phyloP scores from a whole-genome alignment of 2,329 filamentous ascomycete species.

The Ceratocystis colombiana region DNA sequence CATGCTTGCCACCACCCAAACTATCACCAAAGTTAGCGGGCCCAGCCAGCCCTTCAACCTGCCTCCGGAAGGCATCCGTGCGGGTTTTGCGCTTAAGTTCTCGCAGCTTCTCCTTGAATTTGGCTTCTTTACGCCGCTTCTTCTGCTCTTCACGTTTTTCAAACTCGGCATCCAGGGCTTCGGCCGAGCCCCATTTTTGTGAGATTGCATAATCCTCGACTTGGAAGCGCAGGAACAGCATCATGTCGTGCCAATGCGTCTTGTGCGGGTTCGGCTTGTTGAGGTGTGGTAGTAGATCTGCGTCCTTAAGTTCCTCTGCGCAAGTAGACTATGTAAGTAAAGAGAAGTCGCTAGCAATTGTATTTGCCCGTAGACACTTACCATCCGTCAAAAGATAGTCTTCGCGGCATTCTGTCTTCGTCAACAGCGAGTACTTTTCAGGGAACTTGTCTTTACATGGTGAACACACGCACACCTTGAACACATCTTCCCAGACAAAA shows the following conservation, averaged over 20 bases:
- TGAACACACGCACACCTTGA: conserved; percentile 64
- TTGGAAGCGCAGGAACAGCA: conserved; percentile 86
- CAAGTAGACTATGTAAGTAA: conserved; percentile 14
- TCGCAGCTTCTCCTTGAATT: conserved; percentile 79
- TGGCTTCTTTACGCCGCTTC: conserved; percentile 77
- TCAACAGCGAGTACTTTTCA: conserved; percentile 89
- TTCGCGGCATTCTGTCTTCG: conserved; percentile 91
- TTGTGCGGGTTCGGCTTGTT: conserved; percentile 91
- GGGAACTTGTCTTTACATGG: conserved; percentile 80
- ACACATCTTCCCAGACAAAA: conserved; percentile 85
- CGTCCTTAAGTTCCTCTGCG: conserved; percentile 77
- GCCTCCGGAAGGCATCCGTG: conserved; percentile 77
- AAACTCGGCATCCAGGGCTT: conserved; percentile 81
- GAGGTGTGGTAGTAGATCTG: conserved; percentile 75
- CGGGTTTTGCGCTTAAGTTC: conserved; percentile 89
- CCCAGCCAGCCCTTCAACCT: conserved; percentile 43
- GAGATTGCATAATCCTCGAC: conserved; percentile 88
- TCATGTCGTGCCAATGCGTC: conserved; percentile 96
- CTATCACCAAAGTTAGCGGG: conserved; percentile 64
- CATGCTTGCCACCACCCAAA: conserved; percentile 61
- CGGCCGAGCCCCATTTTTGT: conserved; percentile 81
- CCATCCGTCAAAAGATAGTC: conserved; percentile 92
- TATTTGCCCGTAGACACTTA: conserved; percentile 37
- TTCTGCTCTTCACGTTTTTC: conserved; percentile 67
- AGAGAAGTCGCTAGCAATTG: not conserved